Base-by-base conservation (phyloP, 83 land plant species). In the Picea engelmannii region DNA sequence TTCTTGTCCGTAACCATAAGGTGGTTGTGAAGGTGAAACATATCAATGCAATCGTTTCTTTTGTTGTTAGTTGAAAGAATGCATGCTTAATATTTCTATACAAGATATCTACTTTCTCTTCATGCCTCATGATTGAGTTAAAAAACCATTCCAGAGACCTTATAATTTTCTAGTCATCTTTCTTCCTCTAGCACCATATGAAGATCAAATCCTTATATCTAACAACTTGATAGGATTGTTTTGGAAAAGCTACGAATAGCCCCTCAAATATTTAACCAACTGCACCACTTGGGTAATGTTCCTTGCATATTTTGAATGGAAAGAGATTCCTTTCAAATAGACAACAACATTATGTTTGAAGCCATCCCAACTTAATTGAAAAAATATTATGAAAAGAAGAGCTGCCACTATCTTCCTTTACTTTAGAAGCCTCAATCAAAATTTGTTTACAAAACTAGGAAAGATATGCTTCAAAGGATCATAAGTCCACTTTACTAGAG, bases 11-110 rank as follows among this genome's bases (percentile, higher is more conserved):
- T 87, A 13, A 89, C 84, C 86, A 83, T 89, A 80, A 89, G 87
- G 35, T 44, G 71, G 23, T 89, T 84, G 58, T 87, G 91, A 44
- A 89, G 80, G 70, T 89, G 79, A 89, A 84, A 70, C 87, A 87
- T 13, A 87, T 67, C 60, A 89, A 76, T 20, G 91, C 82, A 58
- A 87, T 89, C 84, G 76, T 87, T 62, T 89, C 91, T 78, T 87
- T 84, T 80, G 84, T 86, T 60, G 91, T 87, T 38, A 87, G 84
- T 68, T 89, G 91, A 73, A 87, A 87, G n/a, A 89, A 82, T 21
- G 91, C 91, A 84, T 89, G 90, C 79, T 84, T 89, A 62, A 89
- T 87, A 75, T 89, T 87, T 16, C 84, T 84, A 75, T 84, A 89
- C 80, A 87, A 66, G 2, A 89, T 75, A 62, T 89, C 91, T 40